Percentiles rank a stretch among this genome's conserved stretches.
phyloP scores from a whole-genome alignment of 805 yeast genomes.

The Candida orba region DNA sequence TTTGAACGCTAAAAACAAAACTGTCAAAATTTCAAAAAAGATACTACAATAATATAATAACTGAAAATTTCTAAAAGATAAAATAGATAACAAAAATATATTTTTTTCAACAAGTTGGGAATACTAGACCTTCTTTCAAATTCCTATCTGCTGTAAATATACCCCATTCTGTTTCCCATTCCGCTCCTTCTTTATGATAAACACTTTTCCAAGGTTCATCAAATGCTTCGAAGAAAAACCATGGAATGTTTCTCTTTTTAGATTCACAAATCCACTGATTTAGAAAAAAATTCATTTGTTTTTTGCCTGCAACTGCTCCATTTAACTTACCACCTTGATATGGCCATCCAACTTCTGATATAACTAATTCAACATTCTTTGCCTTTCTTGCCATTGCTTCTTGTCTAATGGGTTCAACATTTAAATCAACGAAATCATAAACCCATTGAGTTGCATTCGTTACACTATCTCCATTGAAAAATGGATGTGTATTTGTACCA shows the following conservation, averaged over 20 bases:
- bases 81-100: not conserved
- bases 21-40: too few relatives aligned
- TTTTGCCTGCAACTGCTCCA: conserved; percentile 39
- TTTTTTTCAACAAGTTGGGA: conserved; percentile 29
- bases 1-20: too few relatives aligned
- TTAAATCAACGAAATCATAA: conserved; percentile 36
- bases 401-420: conserved; percentile 33
- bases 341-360: conserved; percentile 74
- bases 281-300: conserved; percentile 40
- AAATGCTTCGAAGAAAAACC: conserved; percentile 64
- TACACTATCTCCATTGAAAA: conserved; percentile 51
- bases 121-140: conserved; percentile 33
- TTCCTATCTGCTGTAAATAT: conserved; percentile 43
- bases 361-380: conserved; percentile 25
- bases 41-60: too few relatives aligned
- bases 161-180: conserved; percentile 74
- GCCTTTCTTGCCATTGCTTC: conserved; percentile 14
- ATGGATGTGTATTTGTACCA: conserved; percentile 64
- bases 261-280: conserved; percentile 45
- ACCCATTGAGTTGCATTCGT: conserved; percentile 47
- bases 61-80: too few relatives aligned
- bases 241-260: conserved; percentile 27
- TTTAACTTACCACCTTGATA: conserved; percentile 46
- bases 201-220: conserved; percentile 66
- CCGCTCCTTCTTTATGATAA: conserved; percentile 38